Base-by-base conservation (phyloP, 306 rosid genomes). In the Canavalia ensiformis region DNA sequence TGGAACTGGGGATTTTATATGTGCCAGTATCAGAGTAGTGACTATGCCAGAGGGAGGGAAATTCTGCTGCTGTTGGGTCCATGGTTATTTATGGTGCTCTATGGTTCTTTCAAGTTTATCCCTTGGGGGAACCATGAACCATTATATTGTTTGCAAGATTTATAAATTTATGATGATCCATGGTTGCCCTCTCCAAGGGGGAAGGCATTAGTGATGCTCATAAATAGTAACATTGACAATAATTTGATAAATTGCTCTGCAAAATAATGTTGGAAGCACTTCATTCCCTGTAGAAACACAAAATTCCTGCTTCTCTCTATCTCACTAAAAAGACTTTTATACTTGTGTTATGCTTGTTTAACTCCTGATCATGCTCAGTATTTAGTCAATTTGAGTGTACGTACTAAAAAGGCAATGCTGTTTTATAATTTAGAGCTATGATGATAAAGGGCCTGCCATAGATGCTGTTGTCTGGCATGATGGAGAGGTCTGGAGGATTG, bases 391-490 rank as follows among this genome's bases (percentile, higher is more conserved):
- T 44, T 65, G 67, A 41, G 81, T 84, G 68, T 68, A 18, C 62
- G 49, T 67, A 28, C 64, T 62, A 75, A 80, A 55, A 76, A 57
- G 57, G 83, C 81, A 74, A 81, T 31, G 49, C 13, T 79, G 56
- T 88, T 84, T 34, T 87, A 33, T 87, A 74, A 66, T 64, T 81
- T 81, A 95, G 98, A 88, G 84, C 88, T 95, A 91, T 60, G 86
- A 93, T 72, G 98, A 95, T 86, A 89, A 90, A 85, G 99, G 99
- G 71, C 99, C 99, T 76, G 78, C 86, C 86, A 86, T 95, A 76
- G 99, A 95, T 89, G 93, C 97, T 76, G 96, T 95, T 82, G 98
- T 93, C 49, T 95, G 99, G 99, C 87, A 87, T 83, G 97, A 91
- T 84, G 99, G 98, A 85, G 97, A 95, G 87, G 89, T 89, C 74